Evolutionary conservation across 2,329 filamentous ascomycete genomes (phyloP).

Genomic region (Hymenoscyphus scutula): DNA sequence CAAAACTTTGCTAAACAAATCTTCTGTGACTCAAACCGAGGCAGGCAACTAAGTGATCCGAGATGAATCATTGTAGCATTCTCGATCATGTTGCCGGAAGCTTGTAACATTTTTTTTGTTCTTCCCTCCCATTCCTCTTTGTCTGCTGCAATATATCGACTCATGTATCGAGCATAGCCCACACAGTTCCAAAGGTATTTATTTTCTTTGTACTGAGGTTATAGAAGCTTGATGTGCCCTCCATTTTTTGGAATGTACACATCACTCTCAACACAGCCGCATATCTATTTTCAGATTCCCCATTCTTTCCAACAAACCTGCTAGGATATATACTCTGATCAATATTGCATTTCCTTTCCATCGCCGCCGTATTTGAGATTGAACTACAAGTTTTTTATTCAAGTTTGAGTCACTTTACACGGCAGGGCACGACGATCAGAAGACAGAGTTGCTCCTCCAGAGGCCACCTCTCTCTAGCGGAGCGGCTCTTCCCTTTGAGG

Average conservation of each 20-base stretch:
- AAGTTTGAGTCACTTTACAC: background rate
- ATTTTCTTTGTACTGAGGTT: constrained; percentile 14
- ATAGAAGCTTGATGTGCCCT: background rate
- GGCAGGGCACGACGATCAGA: background rate
- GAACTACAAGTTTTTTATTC: background rate
- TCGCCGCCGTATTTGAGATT: background rate
- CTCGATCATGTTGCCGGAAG: constrained; percentile 12
- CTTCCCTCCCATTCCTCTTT: constrained; percentile 10
- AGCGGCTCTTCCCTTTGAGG: constrained; percentile 4
- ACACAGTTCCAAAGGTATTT: constrained; percentile 5
- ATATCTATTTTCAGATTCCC: constrained; percentile 2
- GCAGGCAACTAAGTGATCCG: background rate
- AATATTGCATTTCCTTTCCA: background rate
- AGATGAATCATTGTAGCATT: constrained; percentile 11
- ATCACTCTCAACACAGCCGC: background rate
- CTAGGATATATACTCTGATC: background rate
- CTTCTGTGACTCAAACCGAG: background rate
- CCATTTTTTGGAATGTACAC: constrained; percentile 6
- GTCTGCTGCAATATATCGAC: constrained; percentile 3
- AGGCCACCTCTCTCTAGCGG: background rate
- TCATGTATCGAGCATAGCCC: constrained; percentile 8
- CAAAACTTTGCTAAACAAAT: background rate
- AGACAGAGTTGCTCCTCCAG: background rate
- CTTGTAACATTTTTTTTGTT: constrained; percentile 1
- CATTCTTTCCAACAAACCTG: background rate